Evolutionary conservation across 345 rosid genomes (phyloP).

Genomic region (Gynandropsis gynandra): DNA sequence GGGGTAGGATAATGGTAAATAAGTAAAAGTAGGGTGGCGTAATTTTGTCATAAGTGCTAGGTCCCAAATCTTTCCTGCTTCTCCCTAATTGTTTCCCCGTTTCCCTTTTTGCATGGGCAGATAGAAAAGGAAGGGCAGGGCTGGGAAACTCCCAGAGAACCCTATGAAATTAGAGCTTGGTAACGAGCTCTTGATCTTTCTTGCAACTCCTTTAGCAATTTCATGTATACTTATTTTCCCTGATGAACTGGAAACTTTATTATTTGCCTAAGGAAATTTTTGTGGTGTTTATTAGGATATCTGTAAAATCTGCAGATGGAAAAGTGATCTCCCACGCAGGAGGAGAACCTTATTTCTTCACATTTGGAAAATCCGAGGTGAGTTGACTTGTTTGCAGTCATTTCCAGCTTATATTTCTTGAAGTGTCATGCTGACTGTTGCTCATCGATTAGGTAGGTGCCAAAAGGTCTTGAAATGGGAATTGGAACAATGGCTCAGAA

Average conservation of each 20-base stretch:
- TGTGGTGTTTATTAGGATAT: conserved; percentile 48
- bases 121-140: conserved; percentile 78
- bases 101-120: conserved; percentile 32
- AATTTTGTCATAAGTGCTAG: too few species aligned
- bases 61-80: background rate
- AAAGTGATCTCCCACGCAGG: conserved; percentile 45
- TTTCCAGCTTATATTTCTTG: background rate
- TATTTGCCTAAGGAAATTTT: background rate
- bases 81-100: conserved; percentile 16
- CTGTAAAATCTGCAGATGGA: conserved; percentile 74
- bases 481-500: conserved; percentile 83
- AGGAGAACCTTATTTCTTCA: conserved; percentile 74
- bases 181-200: conserved; percentile 27
- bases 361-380: conserved; percentile 94
- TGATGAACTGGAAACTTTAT: background rate
- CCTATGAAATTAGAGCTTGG: conserved; percentile 89
- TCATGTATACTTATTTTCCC: conserved; percentile 11
- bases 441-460: conserved; percentile 50
- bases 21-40: conserved; percentile 5
- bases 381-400: conserved; percentile 22
- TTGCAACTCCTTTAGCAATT: conserved; percentile 8
- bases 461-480: conserved; percentile 96
- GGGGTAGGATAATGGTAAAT: conserved; percentile 16
- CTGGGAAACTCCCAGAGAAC: conserved; percentile 93
- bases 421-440: conserved; percentile 12